Percentiles rank a stretch among this genome's conserved stretches.
phyloP scores from a whole-genome alignment of 1,284 basidiomycete genomes.

The Sanghuangporus baumii region DNA sequence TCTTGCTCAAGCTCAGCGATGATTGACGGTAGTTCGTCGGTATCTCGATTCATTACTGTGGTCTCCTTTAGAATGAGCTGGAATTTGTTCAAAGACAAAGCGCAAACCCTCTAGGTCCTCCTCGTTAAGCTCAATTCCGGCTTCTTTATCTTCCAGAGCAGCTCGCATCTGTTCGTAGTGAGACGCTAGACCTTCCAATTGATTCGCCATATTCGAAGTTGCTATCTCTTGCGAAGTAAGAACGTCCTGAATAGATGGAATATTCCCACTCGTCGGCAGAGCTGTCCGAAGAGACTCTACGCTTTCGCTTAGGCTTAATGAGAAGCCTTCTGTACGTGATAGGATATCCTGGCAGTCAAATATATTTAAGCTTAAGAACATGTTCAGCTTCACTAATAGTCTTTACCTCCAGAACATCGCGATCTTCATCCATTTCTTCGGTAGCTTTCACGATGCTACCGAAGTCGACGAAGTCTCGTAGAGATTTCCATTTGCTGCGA shows the following conservation, averaged over 20 bases:
- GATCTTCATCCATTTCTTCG: slow-evolving; percentile 65
- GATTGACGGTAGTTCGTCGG: slow-evolving; percentile 66
- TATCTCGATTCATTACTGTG: slow-evolving; percentile 71
- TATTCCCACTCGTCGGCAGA: slow-evolving; percentile 37
- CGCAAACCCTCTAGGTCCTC: slow-evolving; percentile 62
- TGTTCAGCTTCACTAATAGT: slow-evolving; percentile 16
- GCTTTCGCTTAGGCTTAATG: slow-evolving; percentile 51
- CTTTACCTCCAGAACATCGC: slow-evolving; percentile 58
- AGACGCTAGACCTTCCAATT: slow-evolving; percentile 59
- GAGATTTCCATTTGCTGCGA: slow-evolving; percentile 65
- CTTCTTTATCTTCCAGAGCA: slow-evolving; percentile 59
- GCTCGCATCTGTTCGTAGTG: slow-evolving; percentile 72
- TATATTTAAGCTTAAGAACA: neutral
- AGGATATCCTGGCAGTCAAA: slow-evolving; percentile 46
- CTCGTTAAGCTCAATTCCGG: slow-evolving; percentile 54
- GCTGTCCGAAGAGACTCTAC: slow-evolving; percentile 48
- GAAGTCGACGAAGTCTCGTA: slow-evolving; percentile 79
- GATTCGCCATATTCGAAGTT: slow-evolving; percentile 62
- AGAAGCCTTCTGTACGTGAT: slow-evolving; percentile 56
- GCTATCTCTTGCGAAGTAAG: slow-evolving; percentile 51
- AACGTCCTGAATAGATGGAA: slow-evolving; percentile 41
- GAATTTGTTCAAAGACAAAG: neutral
- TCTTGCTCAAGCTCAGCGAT: slow-evolving; percentile 64
- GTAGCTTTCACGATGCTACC: slow-evolving; percentile 67
- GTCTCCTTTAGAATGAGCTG: slow-evolving; percentile 2